Percentiles rank a stretch among this genome's conserved stretches.
phyloP scores from a whole-genome alignment of 192 early-diverging fungal species.

The Umbelopsis sp. region DNA sequence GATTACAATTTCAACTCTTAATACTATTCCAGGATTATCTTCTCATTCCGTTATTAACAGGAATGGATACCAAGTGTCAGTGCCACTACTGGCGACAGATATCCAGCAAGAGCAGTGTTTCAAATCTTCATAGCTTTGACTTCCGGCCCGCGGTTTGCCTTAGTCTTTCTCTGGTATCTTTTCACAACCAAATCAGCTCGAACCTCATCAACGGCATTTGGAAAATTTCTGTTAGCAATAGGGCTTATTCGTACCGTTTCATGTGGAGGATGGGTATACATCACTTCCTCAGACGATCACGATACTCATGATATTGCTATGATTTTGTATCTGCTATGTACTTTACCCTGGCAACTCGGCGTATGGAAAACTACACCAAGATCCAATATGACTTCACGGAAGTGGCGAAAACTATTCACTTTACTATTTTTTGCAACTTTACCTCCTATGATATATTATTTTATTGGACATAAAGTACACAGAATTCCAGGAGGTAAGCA shows the following conservation, averaged over 20 bases:
- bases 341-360: conserved; percentile 71
- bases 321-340: conserved; percentile 73
- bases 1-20: not conserved
- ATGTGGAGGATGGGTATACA: conserved; percentile 85
- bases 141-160: conserved; percentile 50
- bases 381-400: conserved; percentile 41
- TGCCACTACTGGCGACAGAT: conserved; percentile 78
- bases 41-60: conserved; percentile 24
- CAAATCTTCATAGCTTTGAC: conserved; percentile 77
- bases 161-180: conserved; percentile 51
- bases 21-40: not conserved
- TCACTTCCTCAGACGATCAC: conserved; percentile 81
- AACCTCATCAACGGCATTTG: conserved; percentile 21
- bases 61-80: conserved; percentile 84
- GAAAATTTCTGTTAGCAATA: conserved; percentile 40
- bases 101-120: conserved; percentile 72
- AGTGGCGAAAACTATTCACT: conserved; percentile 53
- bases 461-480: conserved; percentile 79
- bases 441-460: conserved; percentile 74
- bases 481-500: conserved; percentile 61
- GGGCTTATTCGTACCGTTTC: conserved; percentile 65
- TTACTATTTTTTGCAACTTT: conserved; percentile 69
- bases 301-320: conserved; percentile 77
- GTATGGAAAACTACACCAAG: conserved; percentile 48
- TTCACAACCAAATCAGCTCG: conserved; percentile 28